Evolutionary conservation across 192 early-diverging fungal species (phyloP).

Genomic region (Backusella tarrabulga): DNA sequence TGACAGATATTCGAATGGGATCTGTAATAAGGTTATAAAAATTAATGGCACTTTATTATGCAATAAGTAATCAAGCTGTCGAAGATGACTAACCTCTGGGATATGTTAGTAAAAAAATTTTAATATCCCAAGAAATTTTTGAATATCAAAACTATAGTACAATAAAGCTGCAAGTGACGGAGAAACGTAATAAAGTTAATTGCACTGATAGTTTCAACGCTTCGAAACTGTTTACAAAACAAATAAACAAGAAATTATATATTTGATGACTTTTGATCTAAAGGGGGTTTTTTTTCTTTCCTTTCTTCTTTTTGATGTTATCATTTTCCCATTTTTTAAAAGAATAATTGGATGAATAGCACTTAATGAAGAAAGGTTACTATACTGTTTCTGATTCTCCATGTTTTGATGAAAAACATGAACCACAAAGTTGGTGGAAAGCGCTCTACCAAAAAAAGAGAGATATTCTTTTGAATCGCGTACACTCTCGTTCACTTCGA

Average conservation of each 20-base stretch:
- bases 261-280: neutral
- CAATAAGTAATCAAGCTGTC: neutral
- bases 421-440: neutral
- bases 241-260: neutral
- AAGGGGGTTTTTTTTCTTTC: neutral
- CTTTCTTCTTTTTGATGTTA: neutral
- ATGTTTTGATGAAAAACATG: neutral
- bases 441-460: neutral
- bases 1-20: neutral
- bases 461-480: neutral
- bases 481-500: neutral
- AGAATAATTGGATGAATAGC: neutral
- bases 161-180: conserved; percentile 1
- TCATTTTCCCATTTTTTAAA: neutral
- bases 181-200: neutral
- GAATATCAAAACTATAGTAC: neutral
- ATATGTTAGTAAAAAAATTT: neutral
- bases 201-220: neutral
- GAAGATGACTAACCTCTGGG: neutral
- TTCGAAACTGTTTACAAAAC: neutral
- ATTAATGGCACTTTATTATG: neutral
- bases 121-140: neutral
- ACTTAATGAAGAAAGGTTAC: neutral
- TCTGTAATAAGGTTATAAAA: neutral
- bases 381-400: neutral